Conservation (phyloP, 768 basidiomycete genomes). For the Pleurotus platypus region DNA sequence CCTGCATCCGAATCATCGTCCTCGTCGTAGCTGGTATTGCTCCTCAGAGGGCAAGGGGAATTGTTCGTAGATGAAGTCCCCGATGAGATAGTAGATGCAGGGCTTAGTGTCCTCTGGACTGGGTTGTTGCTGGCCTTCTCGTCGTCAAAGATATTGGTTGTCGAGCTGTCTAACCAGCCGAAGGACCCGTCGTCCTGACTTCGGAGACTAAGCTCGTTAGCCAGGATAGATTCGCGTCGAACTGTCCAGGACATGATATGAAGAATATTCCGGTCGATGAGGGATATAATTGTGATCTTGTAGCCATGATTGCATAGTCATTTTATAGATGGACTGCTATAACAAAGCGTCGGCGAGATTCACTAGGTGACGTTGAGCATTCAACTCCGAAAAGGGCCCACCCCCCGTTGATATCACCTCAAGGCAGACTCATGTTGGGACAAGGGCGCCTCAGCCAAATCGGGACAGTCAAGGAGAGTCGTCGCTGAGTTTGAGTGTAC, state of each 20-base stretch:
- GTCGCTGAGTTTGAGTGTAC: too few species aligned
- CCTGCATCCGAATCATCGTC: background rate
- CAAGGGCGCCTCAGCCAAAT: too few species aligned
- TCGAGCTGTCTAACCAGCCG: background rate
- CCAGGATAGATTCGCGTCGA: conserved; percentile 2
- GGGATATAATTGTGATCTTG: too few species aligned
- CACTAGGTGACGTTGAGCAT: too few species aligned
- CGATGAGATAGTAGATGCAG: conserved; percentile 4
- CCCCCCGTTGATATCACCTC: too few species aligned
- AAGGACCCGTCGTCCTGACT: conserved; percentile 1
- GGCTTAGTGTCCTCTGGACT: background rate
- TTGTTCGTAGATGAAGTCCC: background rate
- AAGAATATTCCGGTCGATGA: too few species aligned
- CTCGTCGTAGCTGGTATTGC: conserved; percentile 14
- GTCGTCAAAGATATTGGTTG: background rate
- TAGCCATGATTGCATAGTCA: too few species aligned
- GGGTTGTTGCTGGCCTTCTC: background rate
- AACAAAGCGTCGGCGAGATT: too few species aligned
- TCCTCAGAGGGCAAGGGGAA: background rate
- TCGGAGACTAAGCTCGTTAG: background rate
- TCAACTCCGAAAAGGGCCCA: too few species aligned
- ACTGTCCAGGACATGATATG: background rate
- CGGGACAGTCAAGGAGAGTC: too few species aligned
- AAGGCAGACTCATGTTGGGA: too few species aligned
- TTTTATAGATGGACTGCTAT: background rate